These are phyloP conservation scores for Akebia trifoliata DNA, from an alignment of 164 flowering plant genomes.

Conservation along the genomic window DNA sequence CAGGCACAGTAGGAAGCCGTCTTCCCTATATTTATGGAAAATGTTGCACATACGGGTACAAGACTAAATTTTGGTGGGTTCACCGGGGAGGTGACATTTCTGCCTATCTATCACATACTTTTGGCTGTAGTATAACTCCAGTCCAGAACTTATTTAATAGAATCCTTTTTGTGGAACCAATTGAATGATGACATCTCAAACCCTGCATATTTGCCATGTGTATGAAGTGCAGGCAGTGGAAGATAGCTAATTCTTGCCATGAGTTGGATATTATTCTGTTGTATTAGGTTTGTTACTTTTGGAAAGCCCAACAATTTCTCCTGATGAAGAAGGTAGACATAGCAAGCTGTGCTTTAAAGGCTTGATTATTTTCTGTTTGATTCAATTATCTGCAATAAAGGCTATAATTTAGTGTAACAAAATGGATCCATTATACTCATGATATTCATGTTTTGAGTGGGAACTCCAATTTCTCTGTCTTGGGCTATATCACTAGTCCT, in stretches of 20 bases:
- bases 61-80: not conserved
- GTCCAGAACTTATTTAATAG: too few relatives aligned
- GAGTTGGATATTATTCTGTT: too few relatives aligned
- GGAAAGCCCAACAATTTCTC: too few relatives aligned
- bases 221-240: not conserved
- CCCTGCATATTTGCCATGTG: too few relatives aligned
- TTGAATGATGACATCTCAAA: too few relatives aligned
- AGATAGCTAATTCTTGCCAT: too few relatives aligned
- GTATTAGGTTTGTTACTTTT: too few relatives aligned
- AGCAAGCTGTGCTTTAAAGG: too few relatives aligned
- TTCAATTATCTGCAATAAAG: not conserved
- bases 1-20: not conserved
- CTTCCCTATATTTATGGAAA: not conserved
- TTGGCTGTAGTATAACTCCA: too few relatives aligned
- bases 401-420: not conserved
- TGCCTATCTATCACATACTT: not conserved
- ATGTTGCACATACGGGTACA: not conserved
- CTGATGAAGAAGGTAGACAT: slow-evolving; percentile 1
- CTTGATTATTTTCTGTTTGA: not conserved
- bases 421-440: not conserved
- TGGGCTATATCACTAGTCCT: not conserved
- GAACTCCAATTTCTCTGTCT: not conserved
- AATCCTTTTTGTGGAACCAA: too few relatives aligned
- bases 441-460: not conserved
- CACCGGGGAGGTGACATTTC: not conserved